A percentile compares a stretch with the other conserved stretches of the same genome.
Evolutionary conservation across 2,329 filamentous ascomycete genomes (phyloP).

Genomic region (Sporothrix dimorphospora): DNA sequence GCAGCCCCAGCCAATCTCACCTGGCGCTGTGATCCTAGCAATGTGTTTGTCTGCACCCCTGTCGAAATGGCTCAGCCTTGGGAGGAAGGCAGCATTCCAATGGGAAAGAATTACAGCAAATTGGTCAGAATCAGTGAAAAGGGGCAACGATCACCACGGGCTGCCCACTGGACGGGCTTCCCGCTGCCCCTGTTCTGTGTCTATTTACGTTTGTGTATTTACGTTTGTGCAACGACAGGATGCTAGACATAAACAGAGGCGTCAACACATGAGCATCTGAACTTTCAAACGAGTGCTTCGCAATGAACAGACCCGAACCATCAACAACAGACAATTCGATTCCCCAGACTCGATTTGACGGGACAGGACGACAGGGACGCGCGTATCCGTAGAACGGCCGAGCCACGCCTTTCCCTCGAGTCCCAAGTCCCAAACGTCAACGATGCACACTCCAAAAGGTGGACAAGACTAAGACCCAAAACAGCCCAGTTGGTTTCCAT

Average conservation of each 20-base stretch:
- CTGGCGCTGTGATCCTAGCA: background rate
- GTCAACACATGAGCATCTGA: too few relatives aligned
- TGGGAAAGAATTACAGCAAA: background rate
- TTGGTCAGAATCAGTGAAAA: background rate
- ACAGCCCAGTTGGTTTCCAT: background rate
- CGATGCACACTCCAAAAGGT: background rate
- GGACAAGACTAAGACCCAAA: background rate
- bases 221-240: too few relatives aligned
- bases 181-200: background rate
- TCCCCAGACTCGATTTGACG: background rate
- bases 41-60: background rate
- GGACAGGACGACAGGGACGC: too few relatives aligned
- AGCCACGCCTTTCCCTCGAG: background rate
- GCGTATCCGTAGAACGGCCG: background rate
- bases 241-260: too few relatives aligned
- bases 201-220: background rate
- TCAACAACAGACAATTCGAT: too few relatives aligned
- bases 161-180: background rate
- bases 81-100: conserved; percentile 2
- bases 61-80: background rate
- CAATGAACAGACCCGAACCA: too few relatives aligned
- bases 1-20: background rate
- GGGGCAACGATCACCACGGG: background rate
- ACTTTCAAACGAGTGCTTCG: too few relatives aligned
- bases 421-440: background rate